These are phyloP conservation scores for Eucalyptus pauciflora DNA, from an alignment of 345 rosid species.

Conservation along the genomic window DNA sequence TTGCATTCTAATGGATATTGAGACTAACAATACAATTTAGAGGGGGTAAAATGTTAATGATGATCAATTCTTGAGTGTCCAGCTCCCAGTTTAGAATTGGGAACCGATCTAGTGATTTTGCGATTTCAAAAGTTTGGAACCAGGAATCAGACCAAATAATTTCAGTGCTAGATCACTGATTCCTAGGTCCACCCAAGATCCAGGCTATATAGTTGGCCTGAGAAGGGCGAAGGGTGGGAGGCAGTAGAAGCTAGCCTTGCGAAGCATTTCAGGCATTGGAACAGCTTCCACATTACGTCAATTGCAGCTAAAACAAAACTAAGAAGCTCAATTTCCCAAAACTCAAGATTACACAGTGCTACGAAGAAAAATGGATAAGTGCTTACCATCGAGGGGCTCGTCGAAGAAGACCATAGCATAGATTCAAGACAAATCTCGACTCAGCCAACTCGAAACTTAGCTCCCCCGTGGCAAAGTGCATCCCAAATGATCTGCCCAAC, in stretches of 20 bases:
- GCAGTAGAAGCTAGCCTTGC: not conserved
- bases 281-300: not conserved
- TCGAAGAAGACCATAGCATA: not conserved
- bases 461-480: not conserved
- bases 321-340: not conserved
- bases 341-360: not conserved
- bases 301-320: not conserved
- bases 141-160: not conserved
- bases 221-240: not conserved
- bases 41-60: not conserved
- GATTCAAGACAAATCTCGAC: not conserved
- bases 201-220: not conserved
- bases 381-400: not conserved
- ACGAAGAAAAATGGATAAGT: not conserved
- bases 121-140: not conserved
- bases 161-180: too few relatives aligned
- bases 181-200: too few relatives aligned
- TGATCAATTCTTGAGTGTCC: not conserved
- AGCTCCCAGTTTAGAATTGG: not conserved
- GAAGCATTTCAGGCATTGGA: not conserved
- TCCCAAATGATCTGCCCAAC: not conserved
- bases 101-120: too few relatives aligned
- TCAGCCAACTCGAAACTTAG: not conserved
- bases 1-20: not conserved
- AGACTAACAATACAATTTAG: too few relatives aligned